Evolutionary conservation across 164 flowering plant species (phyloP).

Genomic region (Cinnamomum chago): DNA sequence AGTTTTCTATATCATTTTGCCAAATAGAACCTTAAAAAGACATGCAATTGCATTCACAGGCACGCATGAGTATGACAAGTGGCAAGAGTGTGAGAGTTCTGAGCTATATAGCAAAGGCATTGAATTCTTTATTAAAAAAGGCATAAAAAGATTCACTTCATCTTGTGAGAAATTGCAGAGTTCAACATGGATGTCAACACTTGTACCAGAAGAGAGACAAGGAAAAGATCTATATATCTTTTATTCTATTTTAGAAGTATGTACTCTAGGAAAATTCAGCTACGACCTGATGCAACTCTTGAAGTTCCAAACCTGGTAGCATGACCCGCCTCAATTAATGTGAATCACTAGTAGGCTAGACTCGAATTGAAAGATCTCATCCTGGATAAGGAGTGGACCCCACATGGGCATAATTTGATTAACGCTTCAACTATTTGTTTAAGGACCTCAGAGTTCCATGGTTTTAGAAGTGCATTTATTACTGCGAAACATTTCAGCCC

Average conservation of each 20-base stretch:
- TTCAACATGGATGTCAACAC: neutral
- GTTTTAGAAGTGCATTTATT: too few relatives aligned
- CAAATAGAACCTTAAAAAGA: neutral
- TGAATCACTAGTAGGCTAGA: neutral
- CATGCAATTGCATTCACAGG: neutral
- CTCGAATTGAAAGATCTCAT: too few relatives aligned
- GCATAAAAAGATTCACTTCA: neutral
- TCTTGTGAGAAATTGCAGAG: neutral
- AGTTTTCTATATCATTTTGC: neutral
- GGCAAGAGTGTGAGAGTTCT: neutral
- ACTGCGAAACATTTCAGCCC: too few relatives aligned
- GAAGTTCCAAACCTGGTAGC: neutral
- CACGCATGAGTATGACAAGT: neutral
- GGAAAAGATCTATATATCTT: neutral
- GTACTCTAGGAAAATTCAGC: neutral
- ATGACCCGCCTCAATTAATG: neutral
- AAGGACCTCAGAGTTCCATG: too few relatives aligned
- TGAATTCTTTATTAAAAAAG: too few relatives aligned
- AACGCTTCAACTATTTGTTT: too few relatives aligned
- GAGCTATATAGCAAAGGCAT: neutral
- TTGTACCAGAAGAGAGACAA: neutral
- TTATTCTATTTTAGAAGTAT: neutral
- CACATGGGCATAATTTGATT: too few relatives aligned
- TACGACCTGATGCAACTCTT: neutral
- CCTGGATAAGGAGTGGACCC: too few relatives aligned